Conservation (phyloP, 768 basidiomycete species). For the Russula virescens region DNA sequence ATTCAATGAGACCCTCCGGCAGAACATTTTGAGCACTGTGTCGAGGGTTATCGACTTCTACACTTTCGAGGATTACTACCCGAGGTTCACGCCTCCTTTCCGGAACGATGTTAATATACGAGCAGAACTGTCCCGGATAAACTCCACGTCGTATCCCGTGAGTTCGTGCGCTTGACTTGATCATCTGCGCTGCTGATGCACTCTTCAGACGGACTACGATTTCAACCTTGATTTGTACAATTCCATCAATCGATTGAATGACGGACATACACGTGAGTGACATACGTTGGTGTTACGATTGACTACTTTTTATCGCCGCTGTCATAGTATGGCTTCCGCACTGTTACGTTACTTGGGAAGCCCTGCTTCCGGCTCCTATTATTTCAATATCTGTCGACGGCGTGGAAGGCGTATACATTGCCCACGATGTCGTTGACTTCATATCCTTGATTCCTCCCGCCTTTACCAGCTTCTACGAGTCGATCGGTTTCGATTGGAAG, state of each 20-base stretch:
- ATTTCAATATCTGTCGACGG: conserved; percentile 9
- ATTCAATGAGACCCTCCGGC: conserved; percentile 37
- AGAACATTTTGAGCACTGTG: conserved; percentile 31
- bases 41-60: conserved; percentile 37
- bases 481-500: conserved; percentile 35
- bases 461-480: conserved; percentile 11
- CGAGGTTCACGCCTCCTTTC: conserved; percentile 34
- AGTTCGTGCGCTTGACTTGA: conserved; percentile 1
- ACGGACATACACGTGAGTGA: conserved; percentile 56
- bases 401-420: conserved; percentile 17
- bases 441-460: not conserved
- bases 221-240: conserved; percentile 56
- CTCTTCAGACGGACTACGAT: conserved; percentile 56
- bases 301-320: not conserved
- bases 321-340: conserved; percentile 48
- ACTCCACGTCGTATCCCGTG: conserved; percentile 43
- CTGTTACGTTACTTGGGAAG: conserved; percentile 49
- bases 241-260: conserved; percentile 51
- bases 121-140: conserved; percentile 43
- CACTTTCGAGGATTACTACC: conserved; percentile 38
- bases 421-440: conserved; percentile 16
- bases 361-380: conserved; percentile 24
- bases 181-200: not conserved
- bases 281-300: not conserved
- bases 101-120: conserved; percentile 47